phyloP scores from a whole-genome alignment of 2,329 filamentous ascomycete genomes.

The Leptographium procerum region DNA sequence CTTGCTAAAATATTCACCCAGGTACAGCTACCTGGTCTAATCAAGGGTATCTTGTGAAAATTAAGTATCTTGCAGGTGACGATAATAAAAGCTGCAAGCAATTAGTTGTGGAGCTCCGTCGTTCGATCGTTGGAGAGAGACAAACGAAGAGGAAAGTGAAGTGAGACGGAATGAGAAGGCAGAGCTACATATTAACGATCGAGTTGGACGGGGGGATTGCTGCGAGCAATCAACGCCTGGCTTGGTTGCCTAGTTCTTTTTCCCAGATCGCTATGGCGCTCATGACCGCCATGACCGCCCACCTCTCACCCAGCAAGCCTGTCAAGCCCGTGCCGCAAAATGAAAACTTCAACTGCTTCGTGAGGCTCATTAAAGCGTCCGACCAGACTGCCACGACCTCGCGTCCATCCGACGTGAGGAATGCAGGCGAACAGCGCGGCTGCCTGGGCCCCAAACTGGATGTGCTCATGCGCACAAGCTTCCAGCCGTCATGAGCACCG shows the following conservation, averaged over 20 bases:
- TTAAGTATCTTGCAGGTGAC: not conserved
- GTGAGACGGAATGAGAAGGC: not conserved
- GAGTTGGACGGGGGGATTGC: not conserved
- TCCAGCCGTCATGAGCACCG: conserved; percentile 24
- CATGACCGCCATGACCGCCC: conserved; percentile 30
- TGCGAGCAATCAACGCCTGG: conserved; percentile 1
- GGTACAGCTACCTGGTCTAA: not conserved
- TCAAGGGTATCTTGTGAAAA: not conserved
- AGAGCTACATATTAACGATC: not conserved
- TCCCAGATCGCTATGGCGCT: conserved; percentile 24
- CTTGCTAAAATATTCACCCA: not conserved
- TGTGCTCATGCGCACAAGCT: conserved; percentile 26
- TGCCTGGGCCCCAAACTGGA: conserved; percentile 3
- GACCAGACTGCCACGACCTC: conserved; percentile 33
- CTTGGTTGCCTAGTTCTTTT: conserved; percentile 9
- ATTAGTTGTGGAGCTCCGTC: not conserved
- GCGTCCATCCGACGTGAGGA: conserved; percentile 21
- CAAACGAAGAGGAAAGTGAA: not conserved
- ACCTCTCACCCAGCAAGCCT: conserved; percentile 28
- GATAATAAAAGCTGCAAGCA: not conserved
- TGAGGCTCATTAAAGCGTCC: conserved; percentile 20
- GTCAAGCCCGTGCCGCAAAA: conserved; percentile 28
- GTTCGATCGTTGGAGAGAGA: too few species aligned
- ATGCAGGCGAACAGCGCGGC: conserved; percentile 8
- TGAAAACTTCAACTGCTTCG: conserved; percentile 25